A percentile compares a stretch with the other conserved stretches of the same genome.
phyloP scores from a whole-genome alignment of 2,329 filamentous ascomycete genomes.

The Didymella glomerata region DNA sequence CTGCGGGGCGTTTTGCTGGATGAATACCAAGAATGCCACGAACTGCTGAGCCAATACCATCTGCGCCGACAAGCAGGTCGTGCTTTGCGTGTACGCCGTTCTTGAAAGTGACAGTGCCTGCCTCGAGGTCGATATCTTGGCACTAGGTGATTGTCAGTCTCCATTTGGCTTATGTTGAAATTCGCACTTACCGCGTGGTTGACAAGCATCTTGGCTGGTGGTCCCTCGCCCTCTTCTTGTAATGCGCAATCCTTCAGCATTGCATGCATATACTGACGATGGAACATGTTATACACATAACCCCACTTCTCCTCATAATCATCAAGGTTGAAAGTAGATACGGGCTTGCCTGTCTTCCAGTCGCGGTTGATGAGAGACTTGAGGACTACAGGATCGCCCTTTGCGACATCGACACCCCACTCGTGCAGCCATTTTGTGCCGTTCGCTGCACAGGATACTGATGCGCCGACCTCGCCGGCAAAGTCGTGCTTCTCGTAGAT shows the following conservation, averaged over 20 bases:
- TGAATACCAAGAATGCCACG: conserved; percentile 69
- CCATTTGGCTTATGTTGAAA: too few relatives aligned
- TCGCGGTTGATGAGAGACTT: conserved; percentile 73
- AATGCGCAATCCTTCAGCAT: conserved; percentile 70
- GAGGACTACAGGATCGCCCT: conserved; percentile 71
- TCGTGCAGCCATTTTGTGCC: conserved; percentile 74
- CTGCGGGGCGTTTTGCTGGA: conserved; percentile 66
- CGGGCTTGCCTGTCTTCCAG: conserved; percentile 73
- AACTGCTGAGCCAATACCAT: conserved; percentile 73
- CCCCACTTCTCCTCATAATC: conserved; percentile 74
- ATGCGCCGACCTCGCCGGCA: conserved; percentile 69
- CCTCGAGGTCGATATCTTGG: conserved; percentile 61
- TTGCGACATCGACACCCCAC: conserved; percentile 70
- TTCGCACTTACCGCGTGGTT: conserved; percentile 58
- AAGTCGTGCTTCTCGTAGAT: conserved; percentile 74
- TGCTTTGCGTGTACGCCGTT: conserved; percentile 62
- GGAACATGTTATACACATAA: conserved; percentile 72
- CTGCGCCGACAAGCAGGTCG: conserved; percentile 70
- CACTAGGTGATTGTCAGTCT: conserved; percentile 44
- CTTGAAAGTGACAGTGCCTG: conserved; percentile 50
- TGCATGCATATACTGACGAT: conserved; percentile 72
- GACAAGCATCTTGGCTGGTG: conserved; percentile 62
- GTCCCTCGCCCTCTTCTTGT: conserved; percentile 61
- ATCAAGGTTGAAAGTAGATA: conserved; percentile 69
- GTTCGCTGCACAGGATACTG: conserved; percentile 68